Evolutionary conservation across 2,329 filamentous ascomycete species (phyloP), one percentile per base, ranked within the genome.

Genomic region (Lasiodiplodia sp.): DNA sequence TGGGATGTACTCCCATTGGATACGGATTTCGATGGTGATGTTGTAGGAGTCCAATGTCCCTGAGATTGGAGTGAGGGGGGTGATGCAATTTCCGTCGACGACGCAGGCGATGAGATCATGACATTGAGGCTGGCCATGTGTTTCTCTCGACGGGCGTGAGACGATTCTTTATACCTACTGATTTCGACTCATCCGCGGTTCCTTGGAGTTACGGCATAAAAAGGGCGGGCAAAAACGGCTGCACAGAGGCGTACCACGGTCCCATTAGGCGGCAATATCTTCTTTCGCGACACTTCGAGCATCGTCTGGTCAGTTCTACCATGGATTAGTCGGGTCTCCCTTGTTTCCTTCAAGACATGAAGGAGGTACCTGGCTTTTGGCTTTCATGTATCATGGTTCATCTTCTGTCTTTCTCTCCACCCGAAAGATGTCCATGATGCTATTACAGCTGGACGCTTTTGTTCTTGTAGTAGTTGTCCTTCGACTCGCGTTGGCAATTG

Each of bases 191-290:
- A 49, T 34, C 40, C 57, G 16, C 40, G 25, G 57, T 34, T 62
- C 57, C 8, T 49, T 34, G 57, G 57, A 62, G 57, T 49, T 49
- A 49, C 5, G 40, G 57, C 25, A 62, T 31, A 62, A 60, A 60
- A 47, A 25, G 14, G 52, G 38, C 21, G 25, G 7, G 57, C 7
- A 58, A 62, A 62, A 60, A 31, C 2, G 57, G 57, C 23, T 49
- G 57, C 40, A 62, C 57, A 44, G n/a, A 31, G 38, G 57, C 57
- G 25, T 49, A 62, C 57, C 57, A 49, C 25, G 57, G 57, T 62
- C 57, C 53, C 37, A 31, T 60, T 49, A 16, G 57, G 57, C 5
- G 57, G 57, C 21, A 47, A 21, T 12, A 5, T 62, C 25, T 49
- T 62, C 57, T 31, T 44, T 49, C 38, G 37, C 18, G 28, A 28